Conservation (phyloP, 2,329 filamentous ascomycete genomes). For the Beauveria brongniartii region DNA sequence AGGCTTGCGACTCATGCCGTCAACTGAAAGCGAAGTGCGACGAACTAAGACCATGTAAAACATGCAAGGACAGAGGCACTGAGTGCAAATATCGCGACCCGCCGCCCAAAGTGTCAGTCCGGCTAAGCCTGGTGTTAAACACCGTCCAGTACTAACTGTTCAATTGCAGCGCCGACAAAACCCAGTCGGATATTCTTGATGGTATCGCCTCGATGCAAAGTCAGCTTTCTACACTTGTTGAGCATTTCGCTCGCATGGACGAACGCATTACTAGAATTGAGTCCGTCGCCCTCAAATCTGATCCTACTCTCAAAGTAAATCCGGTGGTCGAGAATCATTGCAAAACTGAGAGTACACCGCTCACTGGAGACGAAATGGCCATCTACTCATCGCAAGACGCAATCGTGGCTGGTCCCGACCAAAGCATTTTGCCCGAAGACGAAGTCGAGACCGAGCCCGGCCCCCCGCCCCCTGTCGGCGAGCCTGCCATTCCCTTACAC, state of each 20-base stretch:
- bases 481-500: slow-evolving; percentile 68
- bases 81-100: slow-evolving; percentile 86
- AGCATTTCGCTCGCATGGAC: slow-evolving; percentile 32
- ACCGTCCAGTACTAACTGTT: slow-evolving; percentile 10
- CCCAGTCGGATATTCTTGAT: slow-evolving; percentile 52
- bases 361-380: slow-evolving; percentile 19
- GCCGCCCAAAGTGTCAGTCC: slow-evolving; percentile 76
- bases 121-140: neutral
- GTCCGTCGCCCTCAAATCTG: slow-evolving; percentile 8
- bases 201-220: slow-evolving; percentile 36
- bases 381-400: neutral
- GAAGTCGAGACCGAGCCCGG: slow-evolving; percentile 44
- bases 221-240: slow-evolving; percentile 28
- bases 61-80: slow-evolving; percentile 78
- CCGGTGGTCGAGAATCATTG: slow-evolving; percentile 12
- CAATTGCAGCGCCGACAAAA: slow-evolving; percentile 47
- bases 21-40: slow-evolving; percentile 87
- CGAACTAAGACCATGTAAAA: slow-evolving; percentile 75
- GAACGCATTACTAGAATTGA: slow-evolving; percentile 29
- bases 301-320: neutral
- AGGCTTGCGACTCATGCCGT: slow-evolving; percentile 89
- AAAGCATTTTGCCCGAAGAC: slow-evolving; percentile 27
- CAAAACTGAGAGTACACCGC: slow-evolving; percentile 20
- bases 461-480: slow-evolving; percentile 45
- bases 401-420: slow-evolving; percentile 9